Evolutionary conservation across 768 basidiomycete genomes (phyloP), one percentile per base, ranked within the genome.

Genomic region (Auriscalpium orientale): DNA sequence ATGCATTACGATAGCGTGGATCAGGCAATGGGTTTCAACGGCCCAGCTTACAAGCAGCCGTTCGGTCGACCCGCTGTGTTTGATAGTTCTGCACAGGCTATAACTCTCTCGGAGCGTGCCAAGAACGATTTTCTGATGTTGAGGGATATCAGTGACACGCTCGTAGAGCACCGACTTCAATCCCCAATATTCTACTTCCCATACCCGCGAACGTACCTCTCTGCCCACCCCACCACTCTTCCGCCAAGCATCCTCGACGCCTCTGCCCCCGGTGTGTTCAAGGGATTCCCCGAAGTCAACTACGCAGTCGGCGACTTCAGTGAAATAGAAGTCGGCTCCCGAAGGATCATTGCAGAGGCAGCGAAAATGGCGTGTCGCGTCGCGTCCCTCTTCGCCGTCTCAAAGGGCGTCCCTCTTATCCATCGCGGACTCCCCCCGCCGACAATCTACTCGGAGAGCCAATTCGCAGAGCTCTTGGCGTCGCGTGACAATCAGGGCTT

Each of bases 351-450:
- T 11, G 74, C 84, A 0, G 93, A 97, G 68, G 75, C 78, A 63
- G 94, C 94, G 86, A 88, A 92, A 64, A 65, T 85, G 16, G 92
- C 91, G 0, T 85, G 83, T 49, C 82, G 85, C 2, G 75, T 85
- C 0, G 85, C 88, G 1, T 95, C 93, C 28, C 75, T 72, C 43
- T 93, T 90, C 72, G 81, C 80, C 55, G 58, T 66, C 18, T 85
- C 88, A 10, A 76, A 73, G 15, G 72, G 72, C 4, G 57, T 95
- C 35, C 84, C 87, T 3, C 75, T 83, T 45, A 65, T 91, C 7
- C 87, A 87, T 49, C 81, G 93, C 18, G 63, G 70, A 3, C 65
- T 75, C 21, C 66, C 36, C 10, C 35, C 70, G 46, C 64, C 74
- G 38, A 64, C 71, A 8, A 62, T 70, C 12, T 55, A 61, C 4